Evolutionary conservation across 139 green algal genomes (phyloP).

Genomic region (Zygnema cylindricum): DNA sequence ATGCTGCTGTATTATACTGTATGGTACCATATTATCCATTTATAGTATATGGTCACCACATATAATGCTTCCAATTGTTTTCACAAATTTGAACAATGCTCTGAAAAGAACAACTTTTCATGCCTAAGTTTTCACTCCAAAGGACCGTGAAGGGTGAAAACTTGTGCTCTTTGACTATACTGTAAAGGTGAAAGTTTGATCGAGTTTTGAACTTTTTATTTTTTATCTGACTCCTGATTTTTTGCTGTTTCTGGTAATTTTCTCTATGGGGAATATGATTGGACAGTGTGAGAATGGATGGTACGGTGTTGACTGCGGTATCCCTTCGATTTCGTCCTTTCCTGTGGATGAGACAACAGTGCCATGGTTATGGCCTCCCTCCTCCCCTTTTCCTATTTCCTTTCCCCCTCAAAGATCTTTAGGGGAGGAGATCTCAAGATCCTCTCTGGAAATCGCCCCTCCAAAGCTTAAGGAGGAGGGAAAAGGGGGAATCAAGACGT

Average conservation of each 20-base stretch:
- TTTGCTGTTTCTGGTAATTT: not conserved
- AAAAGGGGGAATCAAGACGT: not conserved
- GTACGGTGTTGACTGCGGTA: slow-evolving; percentile 34
- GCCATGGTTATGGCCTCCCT: not conserved
- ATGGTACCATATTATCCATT: too few species aligned
- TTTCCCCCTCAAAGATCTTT: not conserved
- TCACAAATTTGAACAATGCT: not conserved
- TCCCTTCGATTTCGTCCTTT: not conserved
- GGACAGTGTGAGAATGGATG: slow-evolving; percentile 22
- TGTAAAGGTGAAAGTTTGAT: not conserved
- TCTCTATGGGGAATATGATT: not conserved
- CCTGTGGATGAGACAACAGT: not conserved
- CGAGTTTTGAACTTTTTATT: not conserved
- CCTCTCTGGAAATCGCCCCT: too few species aligned
- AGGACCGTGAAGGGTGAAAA: not conserved
- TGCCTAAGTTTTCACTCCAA: not conserved
- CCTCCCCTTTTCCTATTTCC: not conserved
- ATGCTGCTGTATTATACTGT: too few species aligned
- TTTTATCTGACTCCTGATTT: not conserved
- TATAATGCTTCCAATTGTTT: too few species aligned
- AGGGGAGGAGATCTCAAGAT: not conserved
- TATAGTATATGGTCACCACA: too few species aligned
- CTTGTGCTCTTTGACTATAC: not conserved
- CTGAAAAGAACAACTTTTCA: not conserved
- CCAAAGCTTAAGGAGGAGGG: too few species aligned